Conservation (phyloP, 78 protist species). For the Cavenderia fasciculata region DNA sequence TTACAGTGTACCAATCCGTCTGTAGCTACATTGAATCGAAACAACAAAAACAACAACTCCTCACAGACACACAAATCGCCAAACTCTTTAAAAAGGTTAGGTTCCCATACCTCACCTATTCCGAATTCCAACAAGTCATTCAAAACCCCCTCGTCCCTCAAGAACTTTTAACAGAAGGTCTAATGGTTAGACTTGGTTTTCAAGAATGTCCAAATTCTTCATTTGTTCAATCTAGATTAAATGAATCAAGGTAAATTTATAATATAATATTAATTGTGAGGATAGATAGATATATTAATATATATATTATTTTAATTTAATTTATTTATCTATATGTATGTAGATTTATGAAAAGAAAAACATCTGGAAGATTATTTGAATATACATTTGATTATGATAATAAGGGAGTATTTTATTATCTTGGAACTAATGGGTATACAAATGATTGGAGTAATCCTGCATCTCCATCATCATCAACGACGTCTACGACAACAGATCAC, state of each 20-base stretch:
- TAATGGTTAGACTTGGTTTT: conserved; percentile 14
- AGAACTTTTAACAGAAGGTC: conserved; percentile 16
- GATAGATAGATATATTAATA: too few relatives aligned
- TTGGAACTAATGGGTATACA: conserved; percentile 35
- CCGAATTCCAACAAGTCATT: conserved; percentile 20
- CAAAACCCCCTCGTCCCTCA: conserved; percentile 10
- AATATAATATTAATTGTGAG: too few relatives aligned
- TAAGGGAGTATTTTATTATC: conserved; percentile 39
- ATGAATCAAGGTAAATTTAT: not conserved
- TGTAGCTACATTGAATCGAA: not conserved
- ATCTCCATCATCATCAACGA: not conserved
- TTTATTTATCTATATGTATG: not conserved
- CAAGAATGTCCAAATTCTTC: not conserved
- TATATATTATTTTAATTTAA: not conserved
- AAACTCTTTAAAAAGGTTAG: conserved; percentile 13
- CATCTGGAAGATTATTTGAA: conserved; percentile 28
- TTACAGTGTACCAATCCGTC: not conserved
- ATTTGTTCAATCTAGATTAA: not conserved
- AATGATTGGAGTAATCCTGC: conserved; percentile 63
- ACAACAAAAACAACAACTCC: not conserved
- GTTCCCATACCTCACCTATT: conserved; percentile 23
- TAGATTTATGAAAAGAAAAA: conserved; percentile 8
- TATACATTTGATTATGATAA: conserved; percentile 53
- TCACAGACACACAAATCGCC: not conserved
- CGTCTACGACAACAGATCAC: not conserved